Evolutionary conservation across 192 early-diverging fungal genomes (phyloP), one percentile per base, ranked within the genome.

Genomic region (Phycomyces blakesleeanus): DNA sequence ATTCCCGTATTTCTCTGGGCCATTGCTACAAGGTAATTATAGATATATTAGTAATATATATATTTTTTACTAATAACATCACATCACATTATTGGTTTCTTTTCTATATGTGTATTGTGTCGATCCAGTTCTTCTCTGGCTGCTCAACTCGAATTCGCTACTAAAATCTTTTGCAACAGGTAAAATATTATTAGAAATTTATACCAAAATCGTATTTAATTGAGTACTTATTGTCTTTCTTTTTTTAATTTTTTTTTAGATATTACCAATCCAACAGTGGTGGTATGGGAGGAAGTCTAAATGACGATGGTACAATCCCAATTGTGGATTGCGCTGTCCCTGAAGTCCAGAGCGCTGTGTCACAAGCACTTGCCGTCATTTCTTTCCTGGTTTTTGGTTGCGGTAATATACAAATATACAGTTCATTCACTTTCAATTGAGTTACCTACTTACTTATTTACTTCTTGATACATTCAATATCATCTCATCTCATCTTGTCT

Each of bases 161-260:
- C 73, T 3, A 39, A 70, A 42, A 54, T 75, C 8, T 69, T 70
- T 26, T 75, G 73, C 52, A 39, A 66, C 26, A 68, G 58, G 73
- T 69, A 67, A 37, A 61, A 61, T 51, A 55, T 41, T 40, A 60
- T n/a, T n/a, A n/a, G 2, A 42, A 52, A 56, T 9, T 37, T n/a
- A 5, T 34, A 49, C 55, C 41, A 20, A 3, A 55, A n/a, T n/a
- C n/a, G n/a, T n/a, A n/a, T n/a, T n/a, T n/a, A n/a, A n/a, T n/a
- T n/a, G n/a, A n/a, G n/a, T 25, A 44, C 5, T n/a, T 15, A 56
- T 49, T 26, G 26, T 34, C 20, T 21, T 18, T 18, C 29, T 22
- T 37, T 15, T 25, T 18, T n/a, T 21, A 40, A 24, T 53, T 56
- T 56, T 59, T 51, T 21, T 25, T 29, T 12, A 71, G 69, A 57